Base-by-base conservation (phyloP, 2,329 filamentous ascomycete genomes). In the Fusarium poae region DNA sequence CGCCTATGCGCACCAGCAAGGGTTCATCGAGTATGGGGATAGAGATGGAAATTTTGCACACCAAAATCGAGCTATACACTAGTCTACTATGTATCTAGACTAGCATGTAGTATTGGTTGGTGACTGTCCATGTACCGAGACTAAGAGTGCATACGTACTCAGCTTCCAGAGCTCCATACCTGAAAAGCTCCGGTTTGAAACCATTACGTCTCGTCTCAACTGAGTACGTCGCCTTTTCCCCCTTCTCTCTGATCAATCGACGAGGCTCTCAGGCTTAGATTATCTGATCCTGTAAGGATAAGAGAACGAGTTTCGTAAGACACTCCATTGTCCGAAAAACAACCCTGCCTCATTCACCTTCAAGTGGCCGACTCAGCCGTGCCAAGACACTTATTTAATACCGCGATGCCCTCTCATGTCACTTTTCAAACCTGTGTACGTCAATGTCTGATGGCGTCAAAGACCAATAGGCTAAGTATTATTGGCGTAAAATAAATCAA, bases 321-420 rank as follows among this genome's bases (percentile, higher is more conserved):
- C 32, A 46, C 34, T 23, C 61, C 48, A 27, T 65, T 42, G 39
- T 60, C 46, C 59, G 61, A 65, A 39, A 65, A 65, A 65, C 61
- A 44, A 48, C 53, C 48, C 32, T 25, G 35, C 48, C 34, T 51
- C 23, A 27, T 23, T 40, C 34, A 27, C n/a, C 32, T 29, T 51
- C 34, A 35, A 30, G 13, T 53, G 43, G 62, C 62, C 62, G 62
- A 65, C 53, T 44, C 46, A 65, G 61, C 62, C 62, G 62, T 65
- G 62, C 62, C 62, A 65, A 65, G 61, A 53, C 62, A 39, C 30
- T 29, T 53, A 20, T 23, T 50, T 58, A 57, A 39, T 37, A 40
- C 43, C 32, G 37, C 45, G 42, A 65, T 35, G 21, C n/a, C 43
- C 44, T 50, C 50, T 50, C 49, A 44, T 50, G 40, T 30, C 48